Evolutionary conservation across 306 rosid genomes (phyloP), one percentile per base, ranked within the genome.

Genomic region (Carpinus viminea): DNA sequence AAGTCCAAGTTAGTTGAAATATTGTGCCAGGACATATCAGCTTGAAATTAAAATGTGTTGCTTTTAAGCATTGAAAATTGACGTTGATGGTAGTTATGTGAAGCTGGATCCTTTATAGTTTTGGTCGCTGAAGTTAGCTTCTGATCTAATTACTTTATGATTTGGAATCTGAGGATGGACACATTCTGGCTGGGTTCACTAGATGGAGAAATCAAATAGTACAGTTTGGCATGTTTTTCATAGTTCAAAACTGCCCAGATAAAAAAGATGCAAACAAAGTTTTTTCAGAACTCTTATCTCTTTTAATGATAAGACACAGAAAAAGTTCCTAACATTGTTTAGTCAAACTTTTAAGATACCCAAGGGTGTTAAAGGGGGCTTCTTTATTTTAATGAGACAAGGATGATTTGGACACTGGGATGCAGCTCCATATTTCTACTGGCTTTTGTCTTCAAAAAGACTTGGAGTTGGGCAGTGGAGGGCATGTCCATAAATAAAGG

Each of bases 1-100:
- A 91, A 92, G 98, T 89, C n/a, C 73, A 79, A 41, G 41, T 34
- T 64, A 34, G 74, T 61, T 72, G 9, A 51, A 31, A 41, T 57
- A 53, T 36, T 53, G 11, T 74, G 53, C 52, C 21, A 48, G 61
- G 18, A 38, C n/a, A 78, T 46, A 60, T 55, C n/a, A 36, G 48
- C 28, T 74, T 62, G 60, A 41, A 68, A 50, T 0, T 7, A 21
- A 26, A 3, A 8, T 45, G 24, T 45, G 60, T 45, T 56, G 8
- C 28, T 3, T 68, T 26, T 21, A 4, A n/a, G 8, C 31, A 38
- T 28, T 48, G 36, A 50, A 78, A 21, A 21, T 26, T 31, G 56
- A 51, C 65, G 12, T 34, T 55, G 12, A n/a, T 64, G 17, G 50
- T 53, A 4, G 21, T 52, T 41, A 3, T 68, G 72, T 8, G 15